phyloP scores from a whole-genome alignment of 2,329 filamentous ascomycete species.

The Chrysoporthe puriensis region DNA sequence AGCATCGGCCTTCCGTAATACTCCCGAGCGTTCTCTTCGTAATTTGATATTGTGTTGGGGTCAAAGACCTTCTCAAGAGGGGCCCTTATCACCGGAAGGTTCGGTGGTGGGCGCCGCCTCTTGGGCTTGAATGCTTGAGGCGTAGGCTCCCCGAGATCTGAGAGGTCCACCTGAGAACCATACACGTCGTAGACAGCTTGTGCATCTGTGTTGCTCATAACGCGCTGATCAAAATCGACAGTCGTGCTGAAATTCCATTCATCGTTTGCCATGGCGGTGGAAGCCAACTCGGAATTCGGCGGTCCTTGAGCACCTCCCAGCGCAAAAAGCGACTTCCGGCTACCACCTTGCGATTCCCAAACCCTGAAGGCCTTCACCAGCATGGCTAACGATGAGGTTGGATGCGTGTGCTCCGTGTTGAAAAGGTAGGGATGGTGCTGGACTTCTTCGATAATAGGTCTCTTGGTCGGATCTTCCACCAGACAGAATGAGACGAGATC shows the following conservation, averaged over 20 bases:
- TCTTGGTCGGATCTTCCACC: constrained; percentile 66
- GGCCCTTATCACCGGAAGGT: constrained; percentile 60
- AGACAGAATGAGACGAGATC: constrained; percentile 75
- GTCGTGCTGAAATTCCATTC: constrained; percentile 73
- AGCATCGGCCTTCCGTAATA: constrained; percentile 59
- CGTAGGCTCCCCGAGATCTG: constrained; percentile 44
- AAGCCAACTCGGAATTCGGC: constrained; percentile 46
- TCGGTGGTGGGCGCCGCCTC: constrained; percentile 60
- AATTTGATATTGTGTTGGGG: constrained; percentile 66
- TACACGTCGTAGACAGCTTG: constrained; percentile 63
- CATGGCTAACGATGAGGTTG: constrained; percentile 64
- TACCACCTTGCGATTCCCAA: constrained; percentile 77
- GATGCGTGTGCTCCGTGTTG: constrained; percentile 65
- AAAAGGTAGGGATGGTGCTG: constrained; percentile 71
- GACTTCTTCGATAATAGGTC: constrained; percentile 71
- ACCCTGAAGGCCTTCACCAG: constrained; percentile 73
- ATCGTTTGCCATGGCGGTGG: constrained; percentile 54
- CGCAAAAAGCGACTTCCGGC: constrained; percentile 67
- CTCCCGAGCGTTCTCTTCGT: constrained; percentile 64
- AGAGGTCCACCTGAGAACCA: constrained; percentile 56
- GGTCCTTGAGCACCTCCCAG: constrained; percentile 61
- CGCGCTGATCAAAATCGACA: constrained; percentile 63
- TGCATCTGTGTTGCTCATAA: constrained; percentile 56
- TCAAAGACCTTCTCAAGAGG: constrained; percentile 69
- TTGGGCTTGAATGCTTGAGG: constrained; percentile 47